A percentile compares a stretch with the other conserved stretches of the same genome.
phyloP scores from a whole-genome alignment of 306 rosid species.

The Macrotyloma uniflorum region DNA sequence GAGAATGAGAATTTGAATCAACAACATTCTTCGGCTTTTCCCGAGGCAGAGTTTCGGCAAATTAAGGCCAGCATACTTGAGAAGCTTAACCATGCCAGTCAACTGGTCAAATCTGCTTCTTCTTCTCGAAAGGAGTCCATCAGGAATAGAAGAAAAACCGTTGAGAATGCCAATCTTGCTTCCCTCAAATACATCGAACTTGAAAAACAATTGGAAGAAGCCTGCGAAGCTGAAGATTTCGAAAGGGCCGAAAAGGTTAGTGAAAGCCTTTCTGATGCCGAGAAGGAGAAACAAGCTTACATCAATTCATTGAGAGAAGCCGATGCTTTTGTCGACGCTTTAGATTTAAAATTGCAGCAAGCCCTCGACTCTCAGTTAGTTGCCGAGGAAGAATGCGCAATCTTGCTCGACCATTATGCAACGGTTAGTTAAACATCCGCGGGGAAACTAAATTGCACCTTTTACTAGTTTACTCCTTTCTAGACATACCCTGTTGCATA shows the following conservation, averaged over 20 bases:
- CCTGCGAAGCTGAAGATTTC: slow-evolving; percentile 83
- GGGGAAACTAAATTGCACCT: not conserved
- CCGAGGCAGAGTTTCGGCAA: slow-evolving; percentile 45
- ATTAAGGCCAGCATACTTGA: slow-evolving; percentile 52
- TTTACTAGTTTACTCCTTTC: slow-evolving; percentile 2
- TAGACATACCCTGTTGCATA: not conserved
- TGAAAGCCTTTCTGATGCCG: slow-evolving; percentile 63
- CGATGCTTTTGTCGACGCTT: slow-evolving; percentile 51
- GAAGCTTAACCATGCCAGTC: slow-evolving; percentile 58
- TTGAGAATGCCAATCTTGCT: slow-evolving; percentile 50
- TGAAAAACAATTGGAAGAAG: slow-evolving; percentile 76
- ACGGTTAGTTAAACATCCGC: slow-evolving; percentile 43
- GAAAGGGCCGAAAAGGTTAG: slow-evolving; percentile 76
- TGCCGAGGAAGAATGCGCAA: slow-evolving; percentile 68
- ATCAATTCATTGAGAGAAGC: slow-evolving; percentile 55
- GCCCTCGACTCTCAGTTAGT: slow-evolving; percentile 57
- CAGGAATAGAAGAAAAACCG: slow-evolving; percentile 55
- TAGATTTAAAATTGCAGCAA: slow-evolving; percentile 64
- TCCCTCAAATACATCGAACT: slow-evolving; percentile 49
- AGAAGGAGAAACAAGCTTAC: slow-evolving; percentile 54
- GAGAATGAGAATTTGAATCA: not conserved
- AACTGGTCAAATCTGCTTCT: slow-evolving; percentile 54
- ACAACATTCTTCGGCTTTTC: slow-evolving; percentile 8
- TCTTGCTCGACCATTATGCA: slow-evolving; percentile 57
- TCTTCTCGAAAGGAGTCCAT: slow-evolving; percentile 66